These are phyloP conservation scores for Neurospora tetrasperma DNA, from an alignment of 495 filamentous ascomycete genomes.

Conservation along the genomic window DNA sequence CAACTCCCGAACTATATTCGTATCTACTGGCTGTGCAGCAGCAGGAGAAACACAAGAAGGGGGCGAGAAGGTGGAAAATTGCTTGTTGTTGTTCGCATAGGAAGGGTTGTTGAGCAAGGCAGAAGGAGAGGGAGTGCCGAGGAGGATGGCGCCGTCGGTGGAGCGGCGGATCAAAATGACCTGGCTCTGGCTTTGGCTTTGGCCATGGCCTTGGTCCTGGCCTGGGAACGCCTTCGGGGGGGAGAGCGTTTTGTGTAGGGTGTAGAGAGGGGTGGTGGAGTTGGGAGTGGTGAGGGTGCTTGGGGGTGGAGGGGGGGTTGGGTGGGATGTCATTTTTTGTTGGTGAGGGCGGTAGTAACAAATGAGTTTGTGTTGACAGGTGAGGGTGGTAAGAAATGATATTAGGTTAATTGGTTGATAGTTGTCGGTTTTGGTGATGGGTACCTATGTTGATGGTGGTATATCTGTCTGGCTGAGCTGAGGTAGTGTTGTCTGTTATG, in stretches of 20 bases:
- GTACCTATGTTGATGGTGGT: background rate
- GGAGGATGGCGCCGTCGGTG: constrained; percentile 14
- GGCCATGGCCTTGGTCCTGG: too few species aligned
- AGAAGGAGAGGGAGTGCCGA: constrained; percentile 7
- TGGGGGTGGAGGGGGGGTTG: background rate
- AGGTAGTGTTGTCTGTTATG: background rate
- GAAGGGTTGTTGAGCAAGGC: background rate
- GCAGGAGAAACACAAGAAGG: background rate
- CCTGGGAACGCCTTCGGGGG: too few species aligned
- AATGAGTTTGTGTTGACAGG: too few species aligned
- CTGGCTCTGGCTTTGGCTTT: too few species aligned
- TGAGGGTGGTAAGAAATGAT: too few species aligned
- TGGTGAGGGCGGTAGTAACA: too few species aligned
- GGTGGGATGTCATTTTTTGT: background rate
- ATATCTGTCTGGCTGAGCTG: background rate
- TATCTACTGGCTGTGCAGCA: background rate
- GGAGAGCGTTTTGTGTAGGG: constrained; percentile 6
- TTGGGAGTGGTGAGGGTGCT: background rate
- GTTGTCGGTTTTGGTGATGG: background rate
- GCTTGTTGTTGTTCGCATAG: background rate
- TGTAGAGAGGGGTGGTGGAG: constrained; percentile 1
- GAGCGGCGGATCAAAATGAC: constrained; percentile 15
- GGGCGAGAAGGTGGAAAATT: background rate
- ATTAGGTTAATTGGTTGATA: too few species aligned
- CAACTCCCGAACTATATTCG: background rate